Evolutionary conservation across 352 stramenopile species (phyloP).

Genomic region (Phytopythium sindhum): DNA sequence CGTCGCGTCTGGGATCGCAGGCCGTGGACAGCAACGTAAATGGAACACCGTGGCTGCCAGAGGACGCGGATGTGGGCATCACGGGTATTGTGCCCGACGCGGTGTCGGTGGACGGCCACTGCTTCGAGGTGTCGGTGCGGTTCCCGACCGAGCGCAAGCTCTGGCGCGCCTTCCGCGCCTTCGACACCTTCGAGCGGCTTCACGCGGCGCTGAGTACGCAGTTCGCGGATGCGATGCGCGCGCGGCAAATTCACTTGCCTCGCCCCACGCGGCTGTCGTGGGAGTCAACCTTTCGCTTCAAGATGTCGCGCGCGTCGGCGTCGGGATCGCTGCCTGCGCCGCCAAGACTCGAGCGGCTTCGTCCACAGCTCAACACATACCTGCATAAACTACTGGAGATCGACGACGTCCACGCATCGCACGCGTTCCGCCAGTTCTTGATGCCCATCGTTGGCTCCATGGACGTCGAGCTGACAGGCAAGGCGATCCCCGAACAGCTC

Average conservation of each 20-base stretch:
- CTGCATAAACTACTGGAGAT: slow-evolving; percentile 62
- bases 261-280: slow-evolving; percentile 32
- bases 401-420: slow-evolving; percentile 36
- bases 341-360: slow-evolving; percentile 29
- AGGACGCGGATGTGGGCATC: slow-evolving; percentile 50
- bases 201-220: slow-evolving; percentile 26
- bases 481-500: slow-evolving; percentile 3
- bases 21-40: neutral
- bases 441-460: slow-evolving; percentile 29
- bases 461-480: slow-evolving; percentile 25
- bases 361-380: slow-evolving; percentile 56
- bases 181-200: slow-evolving; percentile 49
- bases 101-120: slow-evolving; percentile 7
- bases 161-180: slow-evolving; percentile 48
- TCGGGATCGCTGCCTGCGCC: neutral
- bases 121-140: slow-evolving; percentile 60
- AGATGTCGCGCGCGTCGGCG: neutral
- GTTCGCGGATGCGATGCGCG: slow-evolving; percentile 24
- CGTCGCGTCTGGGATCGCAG: neutral
- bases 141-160: slow-evolving; percentile 35
- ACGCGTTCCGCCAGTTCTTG: slow-evolving; percentile 43
- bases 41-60: slow-evolving; percentile 23
- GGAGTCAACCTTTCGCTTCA: slow-evolving; percentile 19
- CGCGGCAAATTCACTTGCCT: slow-evolving; percentile 41
- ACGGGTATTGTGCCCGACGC: slow-evolving; percentile 23